Evolutionary conservation across 1,284 basidiomycete species (phyloP).

Genomic region (Boletus subluridellus): DNA sequence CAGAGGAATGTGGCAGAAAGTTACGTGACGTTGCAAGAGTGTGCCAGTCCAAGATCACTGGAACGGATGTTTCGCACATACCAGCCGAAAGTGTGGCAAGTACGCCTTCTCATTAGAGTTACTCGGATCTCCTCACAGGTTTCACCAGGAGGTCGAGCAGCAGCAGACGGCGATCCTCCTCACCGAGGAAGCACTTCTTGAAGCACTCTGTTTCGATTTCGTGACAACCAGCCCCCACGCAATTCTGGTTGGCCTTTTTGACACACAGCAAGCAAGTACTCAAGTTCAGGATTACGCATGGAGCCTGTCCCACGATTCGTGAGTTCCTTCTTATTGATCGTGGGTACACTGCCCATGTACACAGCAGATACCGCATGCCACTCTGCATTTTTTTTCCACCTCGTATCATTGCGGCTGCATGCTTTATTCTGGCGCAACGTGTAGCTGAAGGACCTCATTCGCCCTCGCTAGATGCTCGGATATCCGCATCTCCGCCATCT

Average conservation of each 20-base stretch:
- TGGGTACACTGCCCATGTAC: slow-evolving; percentile 10
- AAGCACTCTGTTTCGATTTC: slow-evolving; percentile 90
- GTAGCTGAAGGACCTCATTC: slow-evolving; percentile 68
- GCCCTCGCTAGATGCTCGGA: slow-evolving; percentile 65
- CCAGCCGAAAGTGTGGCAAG: slow-evolving; percentile 59
- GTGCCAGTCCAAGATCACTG: slow-evolving; percentile 66
- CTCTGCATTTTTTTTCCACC: slow-evolving; percentile 67
- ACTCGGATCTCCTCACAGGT: slow-evolving; percentile 8
- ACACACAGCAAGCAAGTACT: slow-evolving; percentile 45
- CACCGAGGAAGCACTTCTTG: slow-evolving; percentile 81
- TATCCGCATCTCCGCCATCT: slow-evolving; percentile 58
- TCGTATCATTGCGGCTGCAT: slow-evolving; percentile 66
- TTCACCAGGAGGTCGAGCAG: slow-evolving; percentile 63
- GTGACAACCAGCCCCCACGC: slow-evolving; percentile 80
- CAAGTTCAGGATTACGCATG: slow-evolving; percentile 70
- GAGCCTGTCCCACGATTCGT: slow-evolving; percentile 84
- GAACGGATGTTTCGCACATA: slow-evolving; percentile 54
- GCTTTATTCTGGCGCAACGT: slow-evolving; percentile 69
- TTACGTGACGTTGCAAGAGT: slow-evolving; percentile 80
- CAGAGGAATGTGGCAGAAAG: slow-evolving; percentile 84
- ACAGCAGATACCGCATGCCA: slow-evolving; percentile 66
- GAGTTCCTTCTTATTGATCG: slow-evolving; percentile 32
- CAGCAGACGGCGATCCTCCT: slow-evolving; percentile 72
- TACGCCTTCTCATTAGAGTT: slow-evolving; percentile 6
- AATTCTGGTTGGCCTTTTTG: slow-evolving; percentile 65